Evolutionary conservation across 2,329 filamentous ascomycete genomes (phyloP).

Genomic region (Ophiostoma ulmi): DNA sequence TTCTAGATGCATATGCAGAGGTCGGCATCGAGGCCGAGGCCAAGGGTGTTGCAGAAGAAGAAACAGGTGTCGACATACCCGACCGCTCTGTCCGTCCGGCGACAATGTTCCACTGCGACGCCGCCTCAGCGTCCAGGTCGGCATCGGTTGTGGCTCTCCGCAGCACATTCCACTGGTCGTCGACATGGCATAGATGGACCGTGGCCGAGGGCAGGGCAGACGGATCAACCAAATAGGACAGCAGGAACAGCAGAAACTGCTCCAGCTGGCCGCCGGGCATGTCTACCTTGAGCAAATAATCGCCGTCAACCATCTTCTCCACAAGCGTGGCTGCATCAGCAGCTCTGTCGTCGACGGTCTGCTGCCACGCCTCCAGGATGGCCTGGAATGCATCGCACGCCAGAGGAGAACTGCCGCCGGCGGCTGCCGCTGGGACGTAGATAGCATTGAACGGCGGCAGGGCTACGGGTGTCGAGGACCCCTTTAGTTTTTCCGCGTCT

Average conservation of each 20-base stretch:
- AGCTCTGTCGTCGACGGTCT: neutral
- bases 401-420: neutral
- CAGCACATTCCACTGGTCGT: neutral
- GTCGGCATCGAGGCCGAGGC: neutral
- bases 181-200: slow-evolving; percentile 14
- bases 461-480: neutral
- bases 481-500: neutral
- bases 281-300: neutral
- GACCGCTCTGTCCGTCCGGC: slow-evolving; percentile 12
- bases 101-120: slow-evolving; percentile 19
- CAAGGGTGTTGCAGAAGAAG: neutral
- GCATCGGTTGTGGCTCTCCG: neutral
- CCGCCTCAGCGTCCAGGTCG: neutral
- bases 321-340: neutral
- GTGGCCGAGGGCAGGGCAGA: neutral
- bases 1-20: neutral
- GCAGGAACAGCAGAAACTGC: slow-evolving; percentile 18
- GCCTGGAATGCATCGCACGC: slow-evolving; percentile 15
- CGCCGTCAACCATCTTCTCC: neutral
- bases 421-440: slow-evolving; percentile 14
- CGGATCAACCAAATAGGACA: slow-evolving; percentile 13
- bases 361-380: slow-evolving; percentile 23
- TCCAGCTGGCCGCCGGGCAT: slow-evolving; percentile 12
- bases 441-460: slow-evolving; percentile 20
- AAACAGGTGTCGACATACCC: neutral